Percentiles rank a stretch among this genome's conserved stretches.
Conservation (phyloP, 2,329 filamentous ascomycete genomes). For the Fusarium sp. region DNA sequence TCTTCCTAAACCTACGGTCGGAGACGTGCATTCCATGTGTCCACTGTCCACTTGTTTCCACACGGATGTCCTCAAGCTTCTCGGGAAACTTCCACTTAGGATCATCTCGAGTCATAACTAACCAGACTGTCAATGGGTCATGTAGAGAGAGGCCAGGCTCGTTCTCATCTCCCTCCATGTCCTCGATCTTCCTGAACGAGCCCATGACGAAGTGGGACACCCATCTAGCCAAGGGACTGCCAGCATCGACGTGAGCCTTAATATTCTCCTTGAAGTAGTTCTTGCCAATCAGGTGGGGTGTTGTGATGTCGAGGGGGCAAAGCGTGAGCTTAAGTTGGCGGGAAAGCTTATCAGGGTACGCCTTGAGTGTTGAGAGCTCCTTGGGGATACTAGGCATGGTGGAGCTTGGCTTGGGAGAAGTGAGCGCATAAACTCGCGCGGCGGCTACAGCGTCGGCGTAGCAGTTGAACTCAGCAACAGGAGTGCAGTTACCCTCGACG, state of each 20-base stretch:
- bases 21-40: conserved; percentile 90
- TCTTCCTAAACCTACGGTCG: conserved; percentile 74
- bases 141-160: conserved; percentile 76
- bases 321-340: conserved; percentile 74
- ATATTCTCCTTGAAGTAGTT: conserved; percentile 69
- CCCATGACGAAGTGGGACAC: conserved; percentile 76
- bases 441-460: conserved; percentile 87
- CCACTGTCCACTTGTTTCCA: conserved; percentile 95
- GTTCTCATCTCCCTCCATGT: conserved; percentile 67
- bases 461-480: conserved; percentile 93
- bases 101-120: conserved; percentile 72
- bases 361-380: conserved; percentile 62
- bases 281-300: conserved; percentile 72
- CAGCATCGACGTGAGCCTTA: conserved; percentile 65
- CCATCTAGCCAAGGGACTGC: conserved; percentile 81
- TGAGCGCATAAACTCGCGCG: conserved; percentile 81
- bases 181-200: conserved; percentile 75
- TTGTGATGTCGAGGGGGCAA: conserved; percentile 83
- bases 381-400: conserved; percentile 80
- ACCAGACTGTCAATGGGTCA: conserved; percentile 84
- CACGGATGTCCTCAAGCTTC: conserved; percentile 81
- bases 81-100: conserved; percentile 67
- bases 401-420: conserved; percentile 76
- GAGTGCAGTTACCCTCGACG: conserved; percentile 83
- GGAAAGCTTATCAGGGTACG: conserved; percentile 74